phyloP scores from a whole-genome alignment of 78 protist species.

The Chrysochromulina parva region DNA sequence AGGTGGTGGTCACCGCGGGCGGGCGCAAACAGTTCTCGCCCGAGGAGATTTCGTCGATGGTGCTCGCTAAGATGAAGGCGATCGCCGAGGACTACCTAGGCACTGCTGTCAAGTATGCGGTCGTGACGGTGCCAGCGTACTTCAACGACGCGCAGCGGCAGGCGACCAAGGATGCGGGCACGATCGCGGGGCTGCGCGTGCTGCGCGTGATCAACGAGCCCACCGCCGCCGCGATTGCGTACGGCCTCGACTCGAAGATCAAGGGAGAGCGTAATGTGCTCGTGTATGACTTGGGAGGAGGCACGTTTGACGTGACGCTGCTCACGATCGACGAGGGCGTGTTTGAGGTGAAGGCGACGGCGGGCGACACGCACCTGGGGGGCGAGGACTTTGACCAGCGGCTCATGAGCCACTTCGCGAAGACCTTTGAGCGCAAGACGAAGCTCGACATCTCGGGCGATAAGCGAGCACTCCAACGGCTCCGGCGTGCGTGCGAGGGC shows the following conservation, averaged over 20 bases:
- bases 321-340: constrained; percentile 70
- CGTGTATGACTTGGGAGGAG: constrained; percentile 88
- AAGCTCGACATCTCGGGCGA: constrained; percentile 52
- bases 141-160: constrained; percentile 79
- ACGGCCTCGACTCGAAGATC: constrained; percentile 92
- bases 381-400: constrained; percentile 97
- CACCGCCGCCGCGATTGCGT: constrained; percentile 98
- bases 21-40: constrained; percentile 84
- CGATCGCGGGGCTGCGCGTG: too few species aligned
- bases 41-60: constrained; percentile 72
- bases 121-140: constrained; percentile 88
- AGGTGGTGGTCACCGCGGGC: constrained; percentile 75
- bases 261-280: constrained; percentile 72
- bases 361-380: constrained; percentile 82
- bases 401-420: constrained; percentile 40
- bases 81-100: constrained; percentile 83
- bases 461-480: constrained; percentile 58
- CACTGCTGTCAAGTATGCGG: constrained; percentile 67
- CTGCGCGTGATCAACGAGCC: constrained; percentile 97
- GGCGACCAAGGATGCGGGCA: constrained; percentile 42
- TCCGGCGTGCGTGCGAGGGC: constrained; percentile 71
- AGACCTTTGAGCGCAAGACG: constrained; percentile 47
- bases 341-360: constrained; percentile 82
- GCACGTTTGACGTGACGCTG: constrained; percentile 92
- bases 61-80: constrained; percentile 76